Conservation (phyloP, 257 asterid genomes). For the Rauvolfia tetraphylla region DNA sequence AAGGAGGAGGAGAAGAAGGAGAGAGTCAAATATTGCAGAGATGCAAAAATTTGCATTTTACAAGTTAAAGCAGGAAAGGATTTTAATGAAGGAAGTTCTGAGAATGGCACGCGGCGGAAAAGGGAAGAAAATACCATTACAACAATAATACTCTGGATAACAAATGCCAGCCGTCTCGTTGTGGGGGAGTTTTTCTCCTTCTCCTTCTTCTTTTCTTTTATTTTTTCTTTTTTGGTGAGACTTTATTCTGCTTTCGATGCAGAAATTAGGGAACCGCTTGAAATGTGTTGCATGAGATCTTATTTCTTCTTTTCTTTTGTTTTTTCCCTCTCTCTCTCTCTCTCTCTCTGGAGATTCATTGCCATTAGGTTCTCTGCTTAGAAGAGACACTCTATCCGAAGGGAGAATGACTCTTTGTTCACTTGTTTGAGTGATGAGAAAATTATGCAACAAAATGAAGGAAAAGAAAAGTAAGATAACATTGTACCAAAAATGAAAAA, state of each 20-base stretch:
- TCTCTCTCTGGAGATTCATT: too few relatives aligned
- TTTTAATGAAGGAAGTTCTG: not conserved
- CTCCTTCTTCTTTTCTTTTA: not conserved
- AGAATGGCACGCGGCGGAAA: not conserved
- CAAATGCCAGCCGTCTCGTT: not conserved
- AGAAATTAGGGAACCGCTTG: constrained; percentile 15
- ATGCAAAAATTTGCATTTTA: too few relatives aligned
- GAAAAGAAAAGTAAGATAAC: too few relatives aligned
- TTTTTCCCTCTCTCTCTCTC: too few relatives aligned
- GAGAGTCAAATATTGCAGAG: not conserved
- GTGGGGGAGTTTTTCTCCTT: not conserved
- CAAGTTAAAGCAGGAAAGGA: too few relatives aligned
- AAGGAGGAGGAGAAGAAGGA: not conserved
- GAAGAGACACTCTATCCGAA: too few relatives aligned
- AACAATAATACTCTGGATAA: not conserved
- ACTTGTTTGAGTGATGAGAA: too few relatives aligned
- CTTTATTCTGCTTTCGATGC: not conserved
- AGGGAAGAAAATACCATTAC: not conserved
- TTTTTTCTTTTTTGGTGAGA: not conserved
- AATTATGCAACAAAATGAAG: too few relatives aligned
- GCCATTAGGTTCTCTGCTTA: too few relatives aligned
- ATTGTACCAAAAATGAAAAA: too few relatives aligned
- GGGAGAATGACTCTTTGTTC: too few relatives aligned
- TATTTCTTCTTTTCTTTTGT: too few relatives aligned
- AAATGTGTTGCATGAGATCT: not conserved